Percentiles rank a stretch among this genome's conserved stretches.
These are phyloP conservation scores for Leavenworthia alabamica DNA, from an alignment of 345 rosid species.

Conservation along the genomic window DNA sequence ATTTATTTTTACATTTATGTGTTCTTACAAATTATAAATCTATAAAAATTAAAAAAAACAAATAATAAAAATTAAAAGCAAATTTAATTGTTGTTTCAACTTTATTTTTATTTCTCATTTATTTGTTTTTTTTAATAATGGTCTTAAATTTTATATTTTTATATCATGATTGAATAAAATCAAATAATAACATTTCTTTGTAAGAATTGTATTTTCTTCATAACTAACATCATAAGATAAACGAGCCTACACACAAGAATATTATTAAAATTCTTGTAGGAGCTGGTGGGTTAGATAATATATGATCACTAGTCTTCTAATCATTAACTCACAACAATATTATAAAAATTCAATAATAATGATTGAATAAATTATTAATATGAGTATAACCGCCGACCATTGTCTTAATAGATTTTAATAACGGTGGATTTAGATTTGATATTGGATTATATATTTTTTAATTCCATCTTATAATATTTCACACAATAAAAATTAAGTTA, in stretches of 20 bases:
- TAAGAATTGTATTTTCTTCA: not conserved
- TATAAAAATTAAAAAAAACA: not conserved
- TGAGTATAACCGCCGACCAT: too few species aligned
- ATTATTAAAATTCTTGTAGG: not conserved
- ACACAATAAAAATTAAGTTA: too few species aligned
- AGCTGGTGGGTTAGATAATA: slow-evolving; percentile 22
- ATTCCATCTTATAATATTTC: too few species aligned
- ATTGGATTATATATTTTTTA: too few species aligned
- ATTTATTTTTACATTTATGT: slow-evolving; percentile 12
- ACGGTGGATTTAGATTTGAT: too few species aligned
- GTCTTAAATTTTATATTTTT: not conserved
- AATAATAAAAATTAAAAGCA: not conserved
- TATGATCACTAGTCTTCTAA: too few species aligned
- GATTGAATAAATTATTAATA: too few species aligned
- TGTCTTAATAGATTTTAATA: too few species aligned
- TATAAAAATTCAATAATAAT: too few species aligned
- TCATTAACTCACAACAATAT: too few species aligned
- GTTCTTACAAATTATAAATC: not conserved
- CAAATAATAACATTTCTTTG: not conserved
- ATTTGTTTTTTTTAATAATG: not conserved
- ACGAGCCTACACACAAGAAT: not conserved
- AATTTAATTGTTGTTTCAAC: not conserved
- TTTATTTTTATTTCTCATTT: not conserved
- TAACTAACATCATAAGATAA: not conserved
- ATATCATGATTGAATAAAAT: not conserved